Conservation (phyloP, 164 flowering plant genomes). For the Liriodendron chinense region DNA sequence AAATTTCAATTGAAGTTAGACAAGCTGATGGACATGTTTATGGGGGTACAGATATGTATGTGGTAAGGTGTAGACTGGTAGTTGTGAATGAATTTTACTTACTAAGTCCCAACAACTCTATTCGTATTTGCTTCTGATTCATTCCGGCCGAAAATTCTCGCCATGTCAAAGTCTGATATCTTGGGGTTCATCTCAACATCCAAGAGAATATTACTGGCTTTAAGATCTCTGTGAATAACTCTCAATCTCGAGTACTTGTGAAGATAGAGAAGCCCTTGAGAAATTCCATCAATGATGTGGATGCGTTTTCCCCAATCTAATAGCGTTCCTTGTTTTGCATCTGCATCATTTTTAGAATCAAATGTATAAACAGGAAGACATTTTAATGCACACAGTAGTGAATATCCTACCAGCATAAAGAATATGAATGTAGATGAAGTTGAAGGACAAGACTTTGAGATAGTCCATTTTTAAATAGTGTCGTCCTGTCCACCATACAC, state of each 20-base stretch:
- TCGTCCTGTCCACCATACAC: no score
- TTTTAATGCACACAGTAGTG: no score
- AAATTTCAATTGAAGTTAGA: no score
- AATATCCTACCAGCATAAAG: no score
- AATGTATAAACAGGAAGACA: no score
- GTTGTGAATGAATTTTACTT: conserved; percentile 4
- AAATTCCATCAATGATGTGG: conserved; percentile 32
- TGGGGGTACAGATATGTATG: no score
- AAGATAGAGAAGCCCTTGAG: conserved; percentile 43
- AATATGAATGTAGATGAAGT: no score
- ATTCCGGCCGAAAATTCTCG: conserved; percentile 24
- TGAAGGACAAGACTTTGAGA: no score
- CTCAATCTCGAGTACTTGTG: conserved; percentile 37
- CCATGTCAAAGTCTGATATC: conserved; percentile 55
- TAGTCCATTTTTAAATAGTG: no score
- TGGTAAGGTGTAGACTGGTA: no score
- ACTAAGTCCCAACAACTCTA: conserved; percentile 33
- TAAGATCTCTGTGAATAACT: conserved; percentile 52
- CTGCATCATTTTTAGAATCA: neutral
- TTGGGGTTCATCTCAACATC: conserved; percentile 40
- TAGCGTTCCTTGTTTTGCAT: neutral
- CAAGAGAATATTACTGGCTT: conserved; percentile 39
- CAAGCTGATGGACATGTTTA: no score
- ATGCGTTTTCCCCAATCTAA: conserved; percentile 33
- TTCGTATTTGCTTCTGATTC: conserved; percentile 21